Conservation (phyloP, 192 early-diverging fungal species). For the Rhizoclosmatium sp. region DNA sequence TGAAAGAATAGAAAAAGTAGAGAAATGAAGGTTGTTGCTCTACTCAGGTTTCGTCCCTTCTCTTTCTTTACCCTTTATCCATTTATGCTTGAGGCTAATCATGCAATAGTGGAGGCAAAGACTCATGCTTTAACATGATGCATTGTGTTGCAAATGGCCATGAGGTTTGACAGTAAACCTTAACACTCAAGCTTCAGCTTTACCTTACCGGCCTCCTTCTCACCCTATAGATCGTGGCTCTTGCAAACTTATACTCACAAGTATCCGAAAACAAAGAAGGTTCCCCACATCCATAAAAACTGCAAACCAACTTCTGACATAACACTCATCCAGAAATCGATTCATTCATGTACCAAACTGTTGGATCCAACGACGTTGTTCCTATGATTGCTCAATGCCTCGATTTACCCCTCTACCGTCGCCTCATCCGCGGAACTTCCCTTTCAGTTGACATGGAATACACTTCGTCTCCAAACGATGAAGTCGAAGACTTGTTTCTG, state of each 20-base stretch:
- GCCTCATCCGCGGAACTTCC: slow-evolving; percentile 75
- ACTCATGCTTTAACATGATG: slow-evolving; percentile 95
- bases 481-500: slow-evolving; percentile 91
- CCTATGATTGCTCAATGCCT: slow-evolving; percentile 84
- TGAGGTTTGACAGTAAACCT: slow-evolving; percentile 42
- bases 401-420: slow-evolving; percentile 80
- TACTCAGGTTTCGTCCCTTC: slow-evolving; percentile 34
- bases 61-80: background rate
- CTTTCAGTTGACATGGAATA: slow-evolving; percentile 75
- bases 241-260: slow-evolving; percentile 90
- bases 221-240: slow-evolving; percentile 70
- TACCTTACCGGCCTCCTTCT: background rate
- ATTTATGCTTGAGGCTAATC: background rate
- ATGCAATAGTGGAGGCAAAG: slow-evolving; percentile 88
- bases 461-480: slow-evolving; percentile 73
- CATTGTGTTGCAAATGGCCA: slow-evolving; percentile 94
- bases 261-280: slow-evolving; percentile 67
- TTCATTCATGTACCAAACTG: slow-evolving; percentile 97
- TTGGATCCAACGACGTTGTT: slow-evolving; percentile 88
- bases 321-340: slow-evolving; percentile 74
- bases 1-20: background rate
- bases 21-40: slow-evolving; percentile 50
- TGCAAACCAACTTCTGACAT: background rate
- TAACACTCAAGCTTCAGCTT: too few species aligned
- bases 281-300: slow-evolving; percentile 2